Evolutionary conservation across 2,329 filamentous ascomycete genomes (phyloP), one percentile per base, ranked within the genome.

Genomic region (Sordariomycetes sp.): DNA sequence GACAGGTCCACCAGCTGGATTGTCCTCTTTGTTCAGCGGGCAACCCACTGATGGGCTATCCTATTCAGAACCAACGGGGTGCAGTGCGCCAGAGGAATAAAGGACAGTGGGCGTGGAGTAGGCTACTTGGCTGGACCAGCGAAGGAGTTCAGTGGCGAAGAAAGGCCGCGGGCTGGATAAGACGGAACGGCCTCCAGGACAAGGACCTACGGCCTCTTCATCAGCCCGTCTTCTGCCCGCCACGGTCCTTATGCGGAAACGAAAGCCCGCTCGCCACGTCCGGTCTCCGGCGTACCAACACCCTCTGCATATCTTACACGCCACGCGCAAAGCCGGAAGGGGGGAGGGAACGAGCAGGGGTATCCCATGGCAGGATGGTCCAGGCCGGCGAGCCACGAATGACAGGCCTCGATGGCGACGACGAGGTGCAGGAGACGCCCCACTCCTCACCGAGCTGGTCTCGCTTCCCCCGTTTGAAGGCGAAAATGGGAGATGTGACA

Each of bases 1-100:
- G 20, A 24, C 18, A 40, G 35, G 34, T n/a, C 18, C 16, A 20
- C 43, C 40, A 58, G 52, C 54, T 63, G 58, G 62, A 64, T 65
- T 55, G 53, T 54, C 54, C 28, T 59, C 52, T 59, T 50, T 59
- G 40, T 59, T 53, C 20, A 37, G 32, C 11, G 28, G 18, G 25
- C 11, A 8, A n/a, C 16, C 24, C 32, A 32, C 14, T 54, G 37
- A n/a, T 14, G 14, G 32, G 14, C 24, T 35, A 51, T 51, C 40
- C 43, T 51, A 37, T 37, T 25, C 43, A 35, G 22, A 14, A n/a
- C n/a, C 7, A n/a, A 20, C 20, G 3, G 20, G 5, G n/a, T 20
- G 46, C n/a, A 50, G 20, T 11, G 7, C 3, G 12, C 3, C 46
- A 6, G 22, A 14, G 12, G 6, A 20, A 50, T 50, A 50, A 50